Base-by-base conservation (phyloP, 345 rosid species). In the Sapria himalayana region DNA sequence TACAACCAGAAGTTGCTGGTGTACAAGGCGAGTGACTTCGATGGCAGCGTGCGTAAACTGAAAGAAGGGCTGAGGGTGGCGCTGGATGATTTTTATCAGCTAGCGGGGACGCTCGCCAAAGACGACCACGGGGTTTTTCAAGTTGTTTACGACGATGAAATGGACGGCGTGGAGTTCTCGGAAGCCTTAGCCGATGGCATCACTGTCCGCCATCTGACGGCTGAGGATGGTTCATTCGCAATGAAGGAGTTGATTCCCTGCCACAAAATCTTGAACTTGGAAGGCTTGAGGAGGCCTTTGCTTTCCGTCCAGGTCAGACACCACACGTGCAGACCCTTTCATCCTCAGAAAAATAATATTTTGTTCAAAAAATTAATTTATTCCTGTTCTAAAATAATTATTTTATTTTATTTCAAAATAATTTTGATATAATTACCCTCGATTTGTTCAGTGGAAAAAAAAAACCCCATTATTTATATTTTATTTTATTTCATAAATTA, bases 1-100 rank as follows among this genome's bases (percentile, higher is more conserved):
- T 89, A 82, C 60, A 82, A 89, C 75, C 98, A 82, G 60, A 89
- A 89, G 76, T 52, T 89, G 55, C 29, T 89, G 21, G 48, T 82
- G 48, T 89, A 89, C 66, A 76, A 53, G 49, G 20, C 40, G 3
- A 51, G 7, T 14, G 58, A 29, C n/a, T 72, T 59, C 5, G 58
- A 59, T 36, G 63, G 54, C 6, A 59, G 57, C 24, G 95, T 79
- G n/a, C 76, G 36, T 43, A 82, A 71, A 45, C 70, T 89, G 25
- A 82, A 76, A 43, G 84, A 82, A 18, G 85, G 91, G 39, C 51
- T 89, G 12, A 48, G 52, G 50, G 48, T 54, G 11, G 81, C 73
- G 37, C 42, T 89, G 56, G 93, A 69, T 27, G 95, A 79, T 49
- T 82, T 82, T 40, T 56, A 71, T 50, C 93, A 79, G 59, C 67